Evolutionary conservation across 208 protist species (phyloP).

Genomic region (Acanthamoeba sp.): DNA sequence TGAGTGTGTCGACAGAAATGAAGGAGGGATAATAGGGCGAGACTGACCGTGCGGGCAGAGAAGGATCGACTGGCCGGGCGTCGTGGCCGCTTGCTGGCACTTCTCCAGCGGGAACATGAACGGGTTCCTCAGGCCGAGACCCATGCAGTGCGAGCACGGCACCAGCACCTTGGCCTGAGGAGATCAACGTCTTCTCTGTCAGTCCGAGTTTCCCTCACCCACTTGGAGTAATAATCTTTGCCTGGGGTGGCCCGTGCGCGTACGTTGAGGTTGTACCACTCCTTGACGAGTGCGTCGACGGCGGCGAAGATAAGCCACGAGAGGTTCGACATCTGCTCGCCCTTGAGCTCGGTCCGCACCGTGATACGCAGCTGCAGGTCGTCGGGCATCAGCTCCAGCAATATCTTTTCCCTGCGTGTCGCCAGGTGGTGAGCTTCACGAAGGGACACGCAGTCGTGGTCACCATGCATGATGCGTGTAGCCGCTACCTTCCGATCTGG

Average conservation of each 20-base stretch:
- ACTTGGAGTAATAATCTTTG: too few relatives aligned
- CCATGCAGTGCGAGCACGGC: slow-evolving; percentile 71
- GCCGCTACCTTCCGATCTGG: not conserved
- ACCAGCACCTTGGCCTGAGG: slow-evolving; percentile 39
- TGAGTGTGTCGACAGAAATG: not conserved
- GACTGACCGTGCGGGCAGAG: slow-evolving; percentile 23
- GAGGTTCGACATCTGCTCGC: slow-evolving; percentile 59
- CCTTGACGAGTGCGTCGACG: slow-evolving; percentile 33
- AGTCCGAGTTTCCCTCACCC: too few relatives aligned
- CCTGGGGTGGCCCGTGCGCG: too few relatives aligned
- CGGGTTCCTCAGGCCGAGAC: not conserved
- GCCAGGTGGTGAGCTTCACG: not conserved
- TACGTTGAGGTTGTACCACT: slow-evolving; percentile 71
- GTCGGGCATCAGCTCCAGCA: slow-evolving; percentile 29
- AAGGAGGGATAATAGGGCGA: not conserved
- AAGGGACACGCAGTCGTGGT: not conserved
- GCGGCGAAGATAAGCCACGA: slow-evolving; percentile 55
- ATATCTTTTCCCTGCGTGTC: not conserved
- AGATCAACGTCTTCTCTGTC: too few relatives aligned
- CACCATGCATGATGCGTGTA: not conserved
- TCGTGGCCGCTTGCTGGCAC: slow-evolving; percentile 29
- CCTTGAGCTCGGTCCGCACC: slow-evolving; percentile 50
- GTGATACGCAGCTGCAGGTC: not conserved
- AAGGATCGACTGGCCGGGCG: slow-evolving; percentile 13
- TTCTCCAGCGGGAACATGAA: slow-evolving; percentile 59